phyloP scores from a whole-genome alignment of 805 yeast genomes.

The Candida sakaeoensis region DNA sequence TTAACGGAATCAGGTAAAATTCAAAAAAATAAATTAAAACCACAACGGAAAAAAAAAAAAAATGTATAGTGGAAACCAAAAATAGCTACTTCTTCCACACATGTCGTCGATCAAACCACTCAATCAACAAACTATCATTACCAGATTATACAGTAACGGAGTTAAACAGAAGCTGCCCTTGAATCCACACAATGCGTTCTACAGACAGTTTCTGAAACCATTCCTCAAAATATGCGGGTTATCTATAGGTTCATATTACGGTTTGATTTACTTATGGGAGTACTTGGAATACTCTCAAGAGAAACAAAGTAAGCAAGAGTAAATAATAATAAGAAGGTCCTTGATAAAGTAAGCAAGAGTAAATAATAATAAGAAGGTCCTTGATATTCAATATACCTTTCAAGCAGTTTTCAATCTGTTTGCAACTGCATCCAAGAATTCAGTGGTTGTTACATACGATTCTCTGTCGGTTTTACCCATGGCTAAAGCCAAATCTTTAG shows the following conservation, averaged over 20 bases:
- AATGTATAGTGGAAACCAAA: too few species aligned
- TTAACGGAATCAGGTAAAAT: too few species aligned
- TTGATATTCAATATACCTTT: not conserved
- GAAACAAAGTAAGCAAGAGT: not conserved
- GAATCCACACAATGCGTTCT: constrained; percentile 13
- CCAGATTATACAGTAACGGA: not conserved
- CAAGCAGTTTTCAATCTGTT: constrained; percentile 39
- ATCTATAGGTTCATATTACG: constrained; percentile 15
- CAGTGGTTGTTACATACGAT: constrained; percentile 68
- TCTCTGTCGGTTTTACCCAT: constrained; percentile 58
- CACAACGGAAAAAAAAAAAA: too few species aligned
- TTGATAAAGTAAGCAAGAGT: too few species aligned
- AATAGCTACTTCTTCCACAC: too few species aligned
- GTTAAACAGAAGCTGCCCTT: constrained; percentile 2
- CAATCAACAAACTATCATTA: too few species aligned
- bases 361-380: too few species aligned
- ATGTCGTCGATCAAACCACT: too few species aligned
- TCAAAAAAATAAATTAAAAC: too few species aligned
- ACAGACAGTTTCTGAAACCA: constrained; percentile 15
- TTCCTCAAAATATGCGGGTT: constrained; percentile 14
- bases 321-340: too few species aligned
- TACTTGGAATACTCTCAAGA: constrained; percentile 4
- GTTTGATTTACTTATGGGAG: constrained; percentile 12
- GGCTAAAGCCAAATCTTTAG: constrained; percentile 77
- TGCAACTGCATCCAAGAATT: constrained; percentile 75